Percentiles rank a stretch among this genome's conserved stretches.
phyloP scores from a whole-genome alignment of 177 flowering plant genomes.

The Telopea speciosissima region DNA sequence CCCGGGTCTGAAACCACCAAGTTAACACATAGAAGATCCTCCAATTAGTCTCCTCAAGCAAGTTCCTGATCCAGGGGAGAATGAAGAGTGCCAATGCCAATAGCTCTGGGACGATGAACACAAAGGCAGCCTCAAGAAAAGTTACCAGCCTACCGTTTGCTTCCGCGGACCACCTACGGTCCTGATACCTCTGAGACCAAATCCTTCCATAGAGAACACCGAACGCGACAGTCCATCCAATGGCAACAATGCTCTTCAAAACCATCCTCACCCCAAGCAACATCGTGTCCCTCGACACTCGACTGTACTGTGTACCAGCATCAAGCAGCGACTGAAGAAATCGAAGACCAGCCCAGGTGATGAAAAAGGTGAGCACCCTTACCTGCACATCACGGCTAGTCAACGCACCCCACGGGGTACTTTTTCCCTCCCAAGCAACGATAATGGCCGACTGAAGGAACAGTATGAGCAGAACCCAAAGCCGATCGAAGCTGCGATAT shows the following conservation, averaged over 20 bases:
- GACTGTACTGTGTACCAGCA: slow-evolving; percentile 88
- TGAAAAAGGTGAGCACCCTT: slow-evolving; percentile 57
- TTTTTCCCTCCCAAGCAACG: slow-evolving; percentile 58
- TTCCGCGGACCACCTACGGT: slow-evolving; percentile 50
- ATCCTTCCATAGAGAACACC: slow-evolving; percentile 60
- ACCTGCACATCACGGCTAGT: slow-evolving; percentile 57
- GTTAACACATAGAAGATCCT: slow-evolving; percentile 50
- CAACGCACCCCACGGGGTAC: slow-evolving; percentile 62
- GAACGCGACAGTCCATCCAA: slow-evolving; percentile 62
- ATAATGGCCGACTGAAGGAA: slow-evolving; percentile 73
- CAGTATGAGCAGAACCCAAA: slow-evolving; percentile 74
- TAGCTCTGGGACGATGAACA: slow-evolving; percentile 68
- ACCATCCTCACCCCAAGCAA: slow-evolving; percentile 76
- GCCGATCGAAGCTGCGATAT: slow-evolving; percentile 77
- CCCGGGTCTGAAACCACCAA: slow-evolving; percentile 91
- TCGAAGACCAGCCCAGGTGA: slow-evolving; percentile 83
- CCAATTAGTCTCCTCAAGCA: slow-evolving; percentile 63
- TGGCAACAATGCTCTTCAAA: slow-evolving; percentile 58
- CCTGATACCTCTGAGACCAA: slow-evolving; percentile 60
- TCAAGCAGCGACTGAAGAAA: slow-evolving; percentile 74
- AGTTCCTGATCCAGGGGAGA: slow-evolving; percentile 74
- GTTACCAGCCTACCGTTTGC: slow-evolving; percentile 42
- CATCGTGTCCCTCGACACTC: slow-evolving; percentile 62
- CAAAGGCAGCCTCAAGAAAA: slow-evolving; percentile 61
- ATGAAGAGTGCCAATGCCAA: slow-evolving; percentile 61